These are phyloP conservation scores for Colletotrichum caudatum DNA, from an alignment of 2,329 filamentous ascomycete species.

Conservation along the genomic window DNA sequence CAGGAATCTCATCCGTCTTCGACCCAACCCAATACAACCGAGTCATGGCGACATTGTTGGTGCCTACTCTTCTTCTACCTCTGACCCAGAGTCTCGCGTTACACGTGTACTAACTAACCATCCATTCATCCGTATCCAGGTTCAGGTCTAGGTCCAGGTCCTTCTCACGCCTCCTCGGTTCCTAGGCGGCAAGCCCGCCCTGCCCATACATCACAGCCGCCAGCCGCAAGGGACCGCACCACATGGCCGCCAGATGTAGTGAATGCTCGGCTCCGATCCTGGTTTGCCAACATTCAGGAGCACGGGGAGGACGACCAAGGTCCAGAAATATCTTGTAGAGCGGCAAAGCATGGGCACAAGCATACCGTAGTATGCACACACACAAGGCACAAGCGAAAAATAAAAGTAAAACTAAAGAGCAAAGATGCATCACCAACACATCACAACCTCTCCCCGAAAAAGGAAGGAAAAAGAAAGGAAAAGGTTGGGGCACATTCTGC, in stretches of 20 bases:
- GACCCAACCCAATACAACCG: conserved; percentile 16
- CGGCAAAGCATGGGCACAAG: conserved; percentile 17
- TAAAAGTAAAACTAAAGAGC: background rate
- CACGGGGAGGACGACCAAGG: conserved; percentile 27
- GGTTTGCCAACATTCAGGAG: conserved; percentile 28
- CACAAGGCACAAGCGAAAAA: conserved; percentile 5
- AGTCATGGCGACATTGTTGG: conserved; percentile 13
- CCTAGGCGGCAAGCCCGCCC: conserved; percentile 3
- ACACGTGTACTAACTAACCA: background rate
- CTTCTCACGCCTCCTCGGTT: conserved; percentile 10
- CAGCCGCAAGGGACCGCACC: conserved; percentile 18
- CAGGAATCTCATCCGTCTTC: conserved; percentile 32
- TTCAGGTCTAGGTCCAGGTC: conserved; percentile 5
- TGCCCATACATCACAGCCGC: background rate
- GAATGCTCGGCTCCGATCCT: conserved; percentile 30
- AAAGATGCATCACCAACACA: conserved; percentile 3
- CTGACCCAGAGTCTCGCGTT: conserved; percentile 1
- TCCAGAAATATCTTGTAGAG: conserved; percentile 29
- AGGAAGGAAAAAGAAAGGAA: background rate
- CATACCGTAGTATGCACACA: background rate
- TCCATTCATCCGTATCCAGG: conserved; percentile 14
- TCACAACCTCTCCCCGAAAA: background rate
- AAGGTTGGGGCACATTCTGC: background rate
- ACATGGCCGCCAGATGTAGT: conserved; percentile 31
- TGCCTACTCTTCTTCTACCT: conserved; percentile 11